Evolutionary conservation across 148 eudicot species (phyloP).

Genomic region (Vaccinium darrowii): DNA sequence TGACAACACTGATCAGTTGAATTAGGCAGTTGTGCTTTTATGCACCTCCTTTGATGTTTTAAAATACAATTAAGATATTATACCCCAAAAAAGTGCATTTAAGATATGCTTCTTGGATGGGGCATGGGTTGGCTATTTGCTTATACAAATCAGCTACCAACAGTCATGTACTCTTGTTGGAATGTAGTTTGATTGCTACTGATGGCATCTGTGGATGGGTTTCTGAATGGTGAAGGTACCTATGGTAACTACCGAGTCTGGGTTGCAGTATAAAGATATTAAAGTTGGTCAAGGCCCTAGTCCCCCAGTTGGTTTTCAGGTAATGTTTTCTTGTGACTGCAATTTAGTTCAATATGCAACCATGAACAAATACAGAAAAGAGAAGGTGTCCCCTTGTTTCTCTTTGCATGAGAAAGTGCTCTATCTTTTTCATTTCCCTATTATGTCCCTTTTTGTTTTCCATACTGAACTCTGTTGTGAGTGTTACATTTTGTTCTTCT

Average conservation of each 20-base stretch:
- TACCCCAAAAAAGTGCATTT: no score
- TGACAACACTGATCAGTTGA: not conserved
- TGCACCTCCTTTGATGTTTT: not conserved
- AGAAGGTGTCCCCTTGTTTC: not conserved
- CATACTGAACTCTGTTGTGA: no score
- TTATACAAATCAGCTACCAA: not conserved
- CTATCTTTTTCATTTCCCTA: not conserved
- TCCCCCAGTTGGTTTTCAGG: slow-evolving; percentile 99
- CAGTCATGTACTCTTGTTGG: not conserved
- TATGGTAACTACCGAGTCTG: slow-evolving; percentile 94
- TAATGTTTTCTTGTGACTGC: slow-evolving; percentile 5
- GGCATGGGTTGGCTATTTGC: not conserved
- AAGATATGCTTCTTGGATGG: not conserved
- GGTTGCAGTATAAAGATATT: slow-evolving; percentile 94
- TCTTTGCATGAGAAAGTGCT: not conserved
- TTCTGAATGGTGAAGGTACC: slow-evolving; percentile 58
- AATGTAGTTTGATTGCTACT: not conserved
- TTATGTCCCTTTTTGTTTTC: not conserved
- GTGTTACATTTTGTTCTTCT: no score
- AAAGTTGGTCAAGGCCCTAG: slow-evolving; percentile 83
- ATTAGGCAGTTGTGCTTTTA: not conserved
- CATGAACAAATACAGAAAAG: not conserved
- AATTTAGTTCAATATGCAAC: not conserved
- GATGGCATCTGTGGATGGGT: not conserved
- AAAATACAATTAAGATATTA: not conserved